A percentile compares a stretch with the other conserved stretches of the same genome.
Conservation (phyloP, 148 eudicot species). For the Drosera capensis region DNA sequence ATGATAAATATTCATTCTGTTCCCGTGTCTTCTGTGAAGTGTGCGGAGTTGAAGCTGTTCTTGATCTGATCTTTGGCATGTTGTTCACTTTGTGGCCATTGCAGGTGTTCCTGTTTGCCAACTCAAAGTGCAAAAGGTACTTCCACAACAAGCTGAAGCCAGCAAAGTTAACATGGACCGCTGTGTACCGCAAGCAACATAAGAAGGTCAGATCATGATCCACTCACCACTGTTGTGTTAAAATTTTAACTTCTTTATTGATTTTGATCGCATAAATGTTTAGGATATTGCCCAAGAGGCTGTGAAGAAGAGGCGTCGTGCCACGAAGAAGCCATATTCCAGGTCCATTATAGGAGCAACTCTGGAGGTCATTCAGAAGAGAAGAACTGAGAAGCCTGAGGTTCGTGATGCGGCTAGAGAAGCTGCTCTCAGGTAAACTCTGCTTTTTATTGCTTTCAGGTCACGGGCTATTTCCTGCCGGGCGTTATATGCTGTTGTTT, state of each 20-base stretch:
- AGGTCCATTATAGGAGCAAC: constrained; percentile 69
- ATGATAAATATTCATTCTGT: no score
- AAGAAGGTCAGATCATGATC: no score
- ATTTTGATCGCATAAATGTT: not conserved
- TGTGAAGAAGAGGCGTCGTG: constrained; percentile 60
- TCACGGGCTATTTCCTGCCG: not conserved
- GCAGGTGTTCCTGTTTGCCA: constrained; percentile 14
- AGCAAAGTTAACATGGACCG: constrained; percentile 31
- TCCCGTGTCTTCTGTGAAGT: no score
- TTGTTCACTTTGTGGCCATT: no score
- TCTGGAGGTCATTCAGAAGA: constrained; percentile 63
- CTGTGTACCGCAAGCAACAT: constrained; percentile 10
- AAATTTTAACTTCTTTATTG: not conserved
- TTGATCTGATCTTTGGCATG: no score
- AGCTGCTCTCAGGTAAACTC: constrained; percentile 48
- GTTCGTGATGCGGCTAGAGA: constrained; percentile 67
- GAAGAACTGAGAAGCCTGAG: constrained; percentile 49
- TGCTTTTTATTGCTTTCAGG: not conserved
- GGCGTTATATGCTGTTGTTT: not conserved
- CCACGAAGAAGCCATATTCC: constrained; percentile 61
- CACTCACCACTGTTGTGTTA: no score
- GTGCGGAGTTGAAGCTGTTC: no score
- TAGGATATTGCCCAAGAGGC: constrained; percentile 56
- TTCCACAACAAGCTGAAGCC: constrained; percentile 41
- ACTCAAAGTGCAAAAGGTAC: constrained; percentile 40